Evolutionary conservation across 345 rosid species (phyloP).

Genomic region (Salix koriyanagi): DNA sequence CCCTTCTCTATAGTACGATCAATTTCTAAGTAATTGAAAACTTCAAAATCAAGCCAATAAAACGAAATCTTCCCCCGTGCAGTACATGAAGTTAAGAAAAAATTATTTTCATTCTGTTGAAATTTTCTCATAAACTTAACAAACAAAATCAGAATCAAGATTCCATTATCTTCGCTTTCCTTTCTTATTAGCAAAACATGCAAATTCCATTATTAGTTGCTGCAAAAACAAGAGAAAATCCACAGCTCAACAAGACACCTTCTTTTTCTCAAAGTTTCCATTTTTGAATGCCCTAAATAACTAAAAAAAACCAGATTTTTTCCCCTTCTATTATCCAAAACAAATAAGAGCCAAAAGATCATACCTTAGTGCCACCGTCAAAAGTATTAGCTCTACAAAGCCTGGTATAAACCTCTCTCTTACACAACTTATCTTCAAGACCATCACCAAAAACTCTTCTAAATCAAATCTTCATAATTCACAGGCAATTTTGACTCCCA

Average conservation of each 20-base stretch:
- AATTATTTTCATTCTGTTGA: neutral
- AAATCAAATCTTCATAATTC: constrained; percentile 50
- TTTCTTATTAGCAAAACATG: neutral
- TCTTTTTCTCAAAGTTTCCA: neutral
- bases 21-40: neutral
- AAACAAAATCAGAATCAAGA: neutral
- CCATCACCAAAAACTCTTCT: constrained; percentile 45
- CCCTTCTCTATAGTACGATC: neutral
- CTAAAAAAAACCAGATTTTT: neutral
- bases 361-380: constrained; percentile 77
- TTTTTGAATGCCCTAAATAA: neutral
- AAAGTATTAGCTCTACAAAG: constrained; percentile 59
- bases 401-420: constrained; percentile 62
- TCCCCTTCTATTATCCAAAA: neutral
- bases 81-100: neutral
- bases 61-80: neutral
- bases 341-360: neutral
- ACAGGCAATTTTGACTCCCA: constrained; percentile 91
- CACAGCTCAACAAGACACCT: neutral
- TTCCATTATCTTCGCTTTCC: neutral
- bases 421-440: constrained; percentile 37
- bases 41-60: neutral
- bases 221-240: neutral
- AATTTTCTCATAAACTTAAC: constrained; percentile 12
- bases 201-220: neutral